phyloP scores from a whole-genome alignment of 352 stramenopile genomes.

The Globisporangium spinosum region DNA sequence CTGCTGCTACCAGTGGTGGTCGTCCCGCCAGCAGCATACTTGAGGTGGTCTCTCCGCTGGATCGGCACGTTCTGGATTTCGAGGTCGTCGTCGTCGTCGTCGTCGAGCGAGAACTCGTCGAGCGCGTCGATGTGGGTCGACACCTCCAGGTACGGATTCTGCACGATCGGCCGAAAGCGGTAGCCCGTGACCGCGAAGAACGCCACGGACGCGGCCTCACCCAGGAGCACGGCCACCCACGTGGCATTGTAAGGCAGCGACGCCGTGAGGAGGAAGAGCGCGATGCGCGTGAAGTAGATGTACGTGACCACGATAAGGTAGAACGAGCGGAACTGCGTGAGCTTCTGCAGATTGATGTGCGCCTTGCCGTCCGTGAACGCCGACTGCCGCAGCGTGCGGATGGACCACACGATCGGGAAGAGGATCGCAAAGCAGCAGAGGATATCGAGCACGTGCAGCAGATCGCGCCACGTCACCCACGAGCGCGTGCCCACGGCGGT shows the following conservation, averaged over 20 bases:
- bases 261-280: slow-evolving; percentile 91
- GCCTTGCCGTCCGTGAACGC: slow-evolving; percentile 88
- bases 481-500: slow-evolving; percentile 67
- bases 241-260: slow-evolving; percentile 90
- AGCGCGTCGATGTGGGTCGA: slow-evolving; percentile 67
- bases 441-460: slow-evolving; percentile 95
- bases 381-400: slow-evolving; percentile 75
- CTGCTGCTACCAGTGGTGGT: neutral
- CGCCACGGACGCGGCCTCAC: slow-evolving; percentile 79
- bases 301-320: slow-evolving; percentile 97
- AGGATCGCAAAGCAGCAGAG: slow-evolving; percentile 95
- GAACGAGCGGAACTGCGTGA: slow-evolving; percentile 96
- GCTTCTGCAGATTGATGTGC: slow-evolving; percentile 86
- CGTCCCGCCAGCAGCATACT: neutral
- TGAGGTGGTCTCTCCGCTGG: slow-evolving; percentile 6
- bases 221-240: slow-evolving; percentile 55
- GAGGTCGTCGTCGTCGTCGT: slow-evolving; percentile 33
- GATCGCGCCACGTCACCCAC: slow-evolving; percentile 73
- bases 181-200: slow-evolving; percentile 93
- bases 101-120: slow-evolving; percentile 64
- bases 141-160: slow-evolving; percentile 92
- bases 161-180: slow-evolving; percentile 87
- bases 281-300: slow-evolving; percentile 97
- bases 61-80: slow-evolving; percentile 14
- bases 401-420: slow-evolving; percentile 96